Base-by-base conservation (phyloP, 345 rosid genomes). In the Hibiscus syriacus region DNA sequence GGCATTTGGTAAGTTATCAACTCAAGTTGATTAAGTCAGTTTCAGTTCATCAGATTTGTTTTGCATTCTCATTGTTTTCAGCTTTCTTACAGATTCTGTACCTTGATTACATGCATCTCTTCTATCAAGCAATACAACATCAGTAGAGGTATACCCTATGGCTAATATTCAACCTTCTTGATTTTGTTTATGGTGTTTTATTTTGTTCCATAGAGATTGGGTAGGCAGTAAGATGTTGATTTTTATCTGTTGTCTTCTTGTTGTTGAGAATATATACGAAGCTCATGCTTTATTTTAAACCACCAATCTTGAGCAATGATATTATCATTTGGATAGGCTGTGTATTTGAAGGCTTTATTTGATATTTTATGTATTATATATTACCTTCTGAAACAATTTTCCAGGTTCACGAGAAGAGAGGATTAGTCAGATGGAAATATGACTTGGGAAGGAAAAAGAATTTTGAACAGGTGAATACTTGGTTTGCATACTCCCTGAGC, bases 351-450 rank as follows among this genome's bases (percentile, higher is more conserved):
- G 54, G 6, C 52, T 58, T 32, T 41, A 17, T 38, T 68, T 46
- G 23, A 56, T 43, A 16, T 19, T 64, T 26, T 26, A 9, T 64
- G 38, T 57, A 14, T 43, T 19, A 11, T 55, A 41, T 64, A 45
- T 57, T 67, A 43, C 70, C 68, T 61, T 67, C 26, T 54, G 48
- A 34, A 49, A 19, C 29, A 46, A 29, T 32, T 11, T 49, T 71
- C 69, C 79, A 92, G 98, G 89, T 87, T 72, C 78, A 90, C 75
- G 97, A 88, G 89, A 88, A 92, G 80, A 87, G 71, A 71, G 83
- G 84, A 72, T 75, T 76, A n/a, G 80, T 78, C 66, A 77, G 93
- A 71, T 92, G 98, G 98, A 88, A 83, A 77, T 92, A 90, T 50
- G 92, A 90, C 74, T 41, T 92, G 19, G 97, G 98, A 68, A 84